Conservation (phyloP, 176 grass and related monocot genomes). For the Oryza meridionalis region DNA sequence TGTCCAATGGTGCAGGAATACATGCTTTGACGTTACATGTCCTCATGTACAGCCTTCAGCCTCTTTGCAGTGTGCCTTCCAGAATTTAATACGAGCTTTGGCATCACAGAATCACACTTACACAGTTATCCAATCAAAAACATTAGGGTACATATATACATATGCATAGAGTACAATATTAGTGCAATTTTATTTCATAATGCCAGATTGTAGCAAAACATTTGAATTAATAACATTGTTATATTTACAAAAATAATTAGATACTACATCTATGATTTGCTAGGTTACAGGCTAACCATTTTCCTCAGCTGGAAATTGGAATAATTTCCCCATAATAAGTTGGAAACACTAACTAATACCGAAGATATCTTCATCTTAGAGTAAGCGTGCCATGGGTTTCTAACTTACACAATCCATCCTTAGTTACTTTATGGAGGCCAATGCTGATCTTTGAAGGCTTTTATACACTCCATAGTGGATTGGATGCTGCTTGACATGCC, state of each 20-base stretch:
- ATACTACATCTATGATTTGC: neutral
- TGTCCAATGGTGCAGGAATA: neutral
- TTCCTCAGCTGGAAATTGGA: neutral
- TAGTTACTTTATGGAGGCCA: constrained; percentile 48
- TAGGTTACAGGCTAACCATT: neutral
- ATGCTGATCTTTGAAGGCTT: constrained; percentile 68
- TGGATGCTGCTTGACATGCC: constrained; percentile 55
- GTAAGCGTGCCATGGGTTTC: neutral
- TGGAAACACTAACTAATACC: constrained; percentile 1
- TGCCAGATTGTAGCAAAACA: neutral
- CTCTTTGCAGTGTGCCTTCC: neutral
- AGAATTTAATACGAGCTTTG: neutral
- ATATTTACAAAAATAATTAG: constrained; percentile 30
- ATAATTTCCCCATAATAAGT: neutral
- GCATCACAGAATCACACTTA: neutral
- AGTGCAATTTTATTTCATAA: constrained; percentile 9
- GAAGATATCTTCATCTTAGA: neutral
- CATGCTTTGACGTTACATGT: neutral
- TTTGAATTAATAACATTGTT: neutral
- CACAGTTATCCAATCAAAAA: neutral
- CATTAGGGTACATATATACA: neutral
- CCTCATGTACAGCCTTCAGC: neutral
- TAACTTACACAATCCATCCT: constrained; percentile 16
- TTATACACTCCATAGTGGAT: constrained; percentile 66
- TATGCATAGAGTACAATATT: neutral